A percentile compares a stretch with the other conserved stretches of the same genome.
Conservation (phyloP, 2,329 filamentous ascomycete species). For the Nemania bipapillata region DNA sequence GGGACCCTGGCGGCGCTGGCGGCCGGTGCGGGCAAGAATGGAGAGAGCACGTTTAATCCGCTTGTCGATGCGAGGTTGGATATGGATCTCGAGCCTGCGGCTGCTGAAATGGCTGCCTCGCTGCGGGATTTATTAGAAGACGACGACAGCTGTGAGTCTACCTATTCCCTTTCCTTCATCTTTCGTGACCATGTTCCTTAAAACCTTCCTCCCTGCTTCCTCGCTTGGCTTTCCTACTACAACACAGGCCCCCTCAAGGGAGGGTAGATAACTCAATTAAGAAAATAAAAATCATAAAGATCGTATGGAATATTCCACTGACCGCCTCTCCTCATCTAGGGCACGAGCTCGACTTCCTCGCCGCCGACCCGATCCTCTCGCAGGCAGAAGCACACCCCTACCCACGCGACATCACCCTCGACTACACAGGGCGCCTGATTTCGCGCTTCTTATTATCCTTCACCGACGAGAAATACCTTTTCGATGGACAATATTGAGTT, state of each 20-base stretch:
- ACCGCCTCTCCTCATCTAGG: slow-evolving; percentile 42
- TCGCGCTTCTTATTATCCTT: slow-evolving; percentile 68
- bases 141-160: slow-evolving; percentile 58
- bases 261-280: background rate
- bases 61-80: slow-evolving; percentile 58
- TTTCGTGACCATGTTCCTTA: background rate
- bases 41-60: slow-evolving; percentile 62
- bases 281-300: background rate
- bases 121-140: slow-evolving; percentile 58
- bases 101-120: slow-evolving; percentile 59
- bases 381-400: slow-evolving; percentile 59
- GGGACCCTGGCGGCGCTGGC: too few species aligned
- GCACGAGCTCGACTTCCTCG: slow-evolving; percentile 58
- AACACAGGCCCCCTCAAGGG: background rate
- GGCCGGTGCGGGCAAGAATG: background rate
- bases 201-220: background rate
- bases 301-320: background rate
- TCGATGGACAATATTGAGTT: slow-evolving; percentile 52
- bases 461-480: slow-evolving; percentile 61
- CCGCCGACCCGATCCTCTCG: slow-evolving; percentile 60
- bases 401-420: slow-evolving; percentile 60
- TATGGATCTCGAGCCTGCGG: slow-evolving; percentile 60
- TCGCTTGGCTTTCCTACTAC: background rate
- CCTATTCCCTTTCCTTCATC: background rate
- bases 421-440: slow-evolving; percentile 65